These are phyloP conservation scores for Myxozyma neotropica DNA, from an alignment of 805 yeast species.

Conservation along the genomic window DNA sequence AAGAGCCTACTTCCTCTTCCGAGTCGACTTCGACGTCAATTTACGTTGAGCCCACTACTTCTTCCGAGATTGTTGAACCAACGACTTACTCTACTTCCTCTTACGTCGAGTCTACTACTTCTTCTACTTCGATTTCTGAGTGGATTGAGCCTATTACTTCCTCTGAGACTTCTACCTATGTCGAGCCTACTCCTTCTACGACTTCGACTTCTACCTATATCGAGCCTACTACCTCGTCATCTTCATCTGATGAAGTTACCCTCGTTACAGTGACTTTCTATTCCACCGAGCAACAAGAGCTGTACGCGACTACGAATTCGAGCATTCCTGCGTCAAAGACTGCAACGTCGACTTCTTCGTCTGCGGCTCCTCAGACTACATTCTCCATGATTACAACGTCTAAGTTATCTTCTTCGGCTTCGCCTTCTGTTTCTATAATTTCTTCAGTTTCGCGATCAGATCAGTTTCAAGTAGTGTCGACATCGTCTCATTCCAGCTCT, in stretches of 20 bases:
- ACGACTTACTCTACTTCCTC: not conserved
- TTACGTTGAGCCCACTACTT: slow-evolving; percentile 17
- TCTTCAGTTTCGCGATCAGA: slow-evolving; percentile 9
- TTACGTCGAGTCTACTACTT: not conserved
- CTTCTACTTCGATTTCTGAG: slow-evolving; percentile 5
- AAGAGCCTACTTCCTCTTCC: slow-evolving; percentile 15
- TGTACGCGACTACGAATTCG: not conserved
- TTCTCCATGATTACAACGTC: slow-evolving; percentile 8
- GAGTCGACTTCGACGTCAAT: not conserved
- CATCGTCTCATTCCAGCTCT: not conserved
- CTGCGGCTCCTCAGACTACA: not conserved
- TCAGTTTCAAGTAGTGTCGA: slow-evolving; percentile 7
- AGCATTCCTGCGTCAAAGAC: not conserved
- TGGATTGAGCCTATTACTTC: slow-evolving; percentile 5
- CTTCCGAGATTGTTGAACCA: slow-evolving; percentile 13
- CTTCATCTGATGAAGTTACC: not conserved
- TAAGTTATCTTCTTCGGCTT: not conserved
- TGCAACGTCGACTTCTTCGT: not conserved
- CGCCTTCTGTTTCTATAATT: not conserved
- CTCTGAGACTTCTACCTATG: not conserved
- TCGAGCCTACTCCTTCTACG: slow-evolving; percentile 13
- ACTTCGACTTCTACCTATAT: not conserved
- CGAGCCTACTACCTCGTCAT: slow-evolving; percentile 6
- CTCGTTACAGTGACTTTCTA: not conserved
- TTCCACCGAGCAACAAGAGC: not conserved